Conservation (phyloP, 768 basidiomycete species). For the Coprinopsis sp. region DNA sequence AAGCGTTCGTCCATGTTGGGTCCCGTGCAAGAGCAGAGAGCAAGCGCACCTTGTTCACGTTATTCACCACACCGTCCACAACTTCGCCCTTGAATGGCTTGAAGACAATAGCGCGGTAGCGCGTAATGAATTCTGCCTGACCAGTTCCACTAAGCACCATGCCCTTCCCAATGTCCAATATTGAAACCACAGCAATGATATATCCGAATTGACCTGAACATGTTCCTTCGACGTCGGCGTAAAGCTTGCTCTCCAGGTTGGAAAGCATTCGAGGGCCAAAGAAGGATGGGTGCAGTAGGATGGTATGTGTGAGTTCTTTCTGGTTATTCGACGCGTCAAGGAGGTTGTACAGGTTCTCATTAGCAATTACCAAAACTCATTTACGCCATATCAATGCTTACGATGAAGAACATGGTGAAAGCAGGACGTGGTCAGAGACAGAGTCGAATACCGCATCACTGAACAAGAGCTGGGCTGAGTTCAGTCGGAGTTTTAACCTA, state of each 20-base stretch:
- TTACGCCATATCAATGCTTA: constrained; percentile 36
- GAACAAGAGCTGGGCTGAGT: too few relatives aligned
- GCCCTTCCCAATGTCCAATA: constrained; percentile 88
- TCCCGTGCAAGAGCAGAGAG: not conserved
- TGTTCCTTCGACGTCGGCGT: constrained; percentile 95
- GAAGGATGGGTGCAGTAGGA: constrained; percentile 95
- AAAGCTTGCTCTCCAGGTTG: constrained; percentile 89
- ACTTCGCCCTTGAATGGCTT: constrained; percentile 99
- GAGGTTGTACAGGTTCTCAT: not conserved
- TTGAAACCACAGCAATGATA: constrained; percentile 88
- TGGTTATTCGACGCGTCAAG: constrained; percentile 24
- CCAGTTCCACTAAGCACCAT: constrained; percentile 89
- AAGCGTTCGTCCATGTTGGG: not conserved
- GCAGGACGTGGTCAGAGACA: too few relatives aligned
- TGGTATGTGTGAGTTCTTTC: constrained; percentile 98
- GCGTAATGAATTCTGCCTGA: constrained; percentile 92
- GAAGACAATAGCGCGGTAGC: constrained; percentile 96
- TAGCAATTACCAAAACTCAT: not conserved
- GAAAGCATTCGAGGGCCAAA: constrained; percentile 95
- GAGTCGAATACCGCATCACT: too few relatives aligned
- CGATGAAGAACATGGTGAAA: constrained; percentile 66
- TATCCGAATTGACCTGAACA: constrained; percentile 95
- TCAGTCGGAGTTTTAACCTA: too few relatives aligned
- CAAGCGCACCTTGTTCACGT: constrained; percentile 85
- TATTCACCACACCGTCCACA: constrained; percentile 92